phyloP scores from a whole-genome alignment of 805 yeast species.

The Candida oleophila region DNA sequence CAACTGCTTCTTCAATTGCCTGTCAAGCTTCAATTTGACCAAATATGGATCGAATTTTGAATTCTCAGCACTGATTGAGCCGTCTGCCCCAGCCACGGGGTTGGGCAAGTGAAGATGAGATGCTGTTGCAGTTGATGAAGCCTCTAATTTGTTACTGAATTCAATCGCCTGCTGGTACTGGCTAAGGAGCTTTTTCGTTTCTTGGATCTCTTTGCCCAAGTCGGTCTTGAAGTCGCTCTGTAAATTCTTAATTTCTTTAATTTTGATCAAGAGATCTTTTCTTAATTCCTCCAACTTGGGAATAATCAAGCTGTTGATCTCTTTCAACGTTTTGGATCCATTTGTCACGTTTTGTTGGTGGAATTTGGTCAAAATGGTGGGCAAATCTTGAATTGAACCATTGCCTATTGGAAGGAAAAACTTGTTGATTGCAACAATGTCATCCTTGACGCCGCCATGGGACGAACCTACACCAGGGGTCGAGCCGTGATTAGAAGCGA shows the following conservation, averaged over 20 bases:
- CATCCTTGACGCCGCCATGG: slow-evolving; percentile 22
- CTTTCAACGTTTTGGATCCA: slow-evolving; percentile 46
- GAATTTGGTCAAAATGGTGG: slow-evolving; percentile 59
- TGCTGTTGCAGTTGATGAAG: slow-evolving; percentile 13
- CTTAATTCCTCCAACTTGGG: slow-evolving; percentile 57
- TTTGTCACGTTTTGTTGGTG: slow-evolving; percentile 39
- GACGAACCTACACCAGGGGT: neutral
- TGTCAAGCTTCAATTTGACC: slow-evolving; percentile 67
- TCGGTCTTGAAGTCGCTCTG: slow-evolving; percentile 83
- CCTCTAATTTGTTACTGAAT: slow-evolving; percentile 47
- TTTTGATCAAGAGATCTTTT: slow-evolving; percentile 77
- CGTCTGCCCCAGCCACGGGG: slow-evolving; percentile 26
- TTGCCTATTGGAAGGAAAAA: slow-evolving; percentile 75
- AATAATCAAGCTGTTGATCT: slow-evolving; percentile 45
- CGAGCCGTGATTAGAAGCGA: neutral
- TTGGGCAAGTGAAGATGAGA: slow-evolving; percentile 11
- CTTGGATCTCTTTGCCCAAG: slow-evolving; percentile 56
- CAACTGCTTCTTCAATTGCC: slow-evolving; percentile 73
- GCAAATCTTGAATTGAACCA: slow-evolving; percentile 76
- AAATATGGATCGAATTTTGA: slow-evolving; percentile 79
- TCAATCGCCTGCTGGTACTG: slow-evolving; percentile 64
- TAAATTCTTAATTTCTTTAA: slow-evolving; percentile 80
- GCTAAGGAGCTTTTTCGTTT: slow-evolving; percentile 39
- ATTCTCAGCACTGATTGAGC: slow-evolving; percentile 22
- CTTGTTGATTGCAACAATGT: slow-evolving; percentile 35